Evolutionary conservation across 129 eudicot species (phyloP), one percentile per base, ranked within the genome.

Genomic region (Pittosporum tobira): DNA sequence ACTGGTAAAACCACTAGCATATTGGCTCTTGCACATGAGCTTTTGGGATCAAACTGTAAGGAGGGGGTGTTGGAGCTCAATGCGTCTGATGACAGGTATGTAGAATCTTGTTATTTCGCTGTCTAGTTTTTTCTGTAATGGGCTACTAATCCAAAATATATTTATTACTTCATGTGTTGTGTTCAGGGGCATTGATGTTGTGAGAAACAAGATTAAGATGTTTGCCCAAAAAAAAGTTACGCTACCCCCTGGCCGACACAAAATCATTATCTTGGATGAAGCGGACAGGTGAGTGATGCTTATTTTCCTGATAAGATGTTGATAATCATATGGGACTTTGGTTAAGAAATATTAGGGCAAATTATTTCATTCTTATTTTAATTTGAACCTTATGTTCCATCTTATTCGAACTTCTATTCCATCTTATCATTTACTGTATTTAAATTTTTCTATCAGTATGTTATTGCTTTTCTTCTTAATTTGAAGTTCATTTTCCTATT

Each of bases 151-250:
- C 5, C 11, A 12, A 36, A 51, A 12, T 28, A 6, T 24, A 7
- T 43, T n/a, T 16, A 21, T 30, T 36, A 15, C 36, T 46, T 9
- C 26, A 56, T 53, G 14, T 57, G 21, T 12, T 14, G 48, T 22
- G 15, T 48, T 5, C 77, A 93, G 96, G 67, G 96, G 99, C 1
- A 87, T 93, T 72, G 96, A 87, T 74, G 96, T 93, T 21, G 99
- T 93, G 48, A 87, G 99, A 74, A 93, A 91, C 79, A 91, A 91
- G 75, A 87, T 91, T 58, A 91, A 91, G 94, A 91, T 91, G 99
- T 91, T 91, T 71, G 94, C 99, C 25, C 99, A 93, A 64, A 87
- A 87, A 83, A 87, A 83, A 73, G 99, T 93, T 30, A 87, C 99
- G 0, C 67, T 93, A 45, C 93, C 96, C 9, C 86, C 96, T 57